Evolutionary conservation across 2,329 filamentous ascomycete genomes (phyloP).

Genomic region (Diaporthe nobilis): DNA sequence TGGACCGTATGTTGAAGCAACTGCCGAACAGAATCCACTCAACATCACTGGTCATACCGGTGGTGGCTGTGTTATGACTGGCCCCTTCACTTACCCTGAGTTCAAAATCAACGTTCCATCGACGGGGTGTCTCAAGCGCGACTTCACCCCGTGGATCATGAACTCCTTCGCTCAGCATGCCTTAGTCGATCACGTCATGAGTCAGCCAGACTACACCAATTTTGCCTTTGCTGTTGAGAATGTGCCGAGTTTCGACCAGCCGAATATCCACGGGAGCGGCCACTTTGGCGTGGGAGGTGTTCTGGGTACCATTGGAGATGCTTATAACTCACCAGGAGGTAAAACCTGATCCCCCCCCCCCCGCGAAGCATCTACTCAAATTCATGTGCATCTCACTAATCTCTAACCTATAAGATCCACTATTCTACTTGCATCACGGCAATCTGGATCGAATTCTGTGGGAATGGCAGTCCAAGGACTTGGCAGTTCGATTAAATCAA

Average conservation of each 20-base stretch:
- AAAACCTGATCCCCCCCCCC: too few relatives aligned
- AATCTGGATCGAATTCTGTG: background rate
- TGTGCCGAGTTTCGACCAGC: background rate
- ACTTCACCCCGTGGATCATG: conserved; percentile 15
- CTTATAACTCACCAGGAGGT: conserved; percentile 9
- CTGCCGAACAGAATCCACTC: background rate
- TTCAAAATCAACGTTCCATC: conserved; percentile 3
- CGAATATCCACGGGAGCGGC: conserved; percentile 10
- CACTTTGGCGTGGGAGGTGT: conserved; percentile 12
- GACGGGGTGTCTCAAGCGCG: conserved; percentile 1
- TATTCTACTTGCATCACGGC: background rate
- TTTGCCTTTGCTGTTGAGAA: background rate
- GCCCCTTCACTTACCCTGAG: background rate
- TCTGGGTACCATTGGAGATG: background rate
- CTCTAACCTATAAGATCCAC: background rate
- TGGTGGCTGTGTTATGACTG: background rate
- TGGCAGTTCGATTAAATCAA: background rate
- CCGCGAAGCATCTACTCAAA: background rate
- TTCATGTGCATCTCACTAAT: background rate
- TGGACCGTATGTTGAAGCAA: conserved; percentile 3
- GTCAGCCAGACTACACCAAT: background rate
- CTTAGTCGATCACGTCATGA: background rate
- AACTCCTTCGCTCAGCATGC: background rate
- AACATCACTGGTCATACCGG: conserved; percentile 8
- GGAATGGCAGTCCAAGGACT: conserved; percentile 3